These are phyloP conservation scores for Lathyrus aphaca DNA, from an alignment of 306 rosid genomes.

Conservation along the genomic window DNA sequence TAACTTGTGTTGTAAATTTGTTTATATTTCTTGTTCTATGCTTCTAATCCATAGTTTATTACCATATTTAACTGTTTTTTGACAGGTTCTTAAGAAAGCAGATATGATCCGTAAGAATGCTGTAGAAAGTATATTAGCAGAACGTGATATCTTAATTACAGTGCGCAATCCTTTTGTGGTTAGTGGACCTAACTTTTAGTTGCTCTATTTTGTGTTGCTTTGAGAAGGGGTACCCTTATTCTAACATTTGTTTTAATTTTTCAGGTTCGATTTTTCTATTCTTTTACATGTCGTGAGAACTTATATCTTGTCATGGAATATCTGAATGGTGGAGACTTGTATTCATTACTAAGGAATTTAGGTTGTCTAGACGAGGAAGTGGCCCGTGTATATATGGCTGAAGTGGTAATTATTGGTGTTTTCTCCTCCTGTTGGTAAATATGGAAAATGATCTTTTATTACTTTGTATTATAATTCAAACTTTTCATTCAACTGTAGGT, in stretches of 20 bases:
- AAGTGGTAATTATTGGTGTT: constrained; percentile 69
- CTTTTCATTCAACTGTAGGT: constrained; percentile 56
- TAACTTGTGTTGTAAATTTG: constrained; percentile 16
- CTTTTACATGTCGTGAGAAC: constrained; percentile 95
- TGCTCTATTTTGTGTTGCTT: constrained; percentile 30
- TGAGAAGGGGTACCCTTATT: constrained; percentile 31
- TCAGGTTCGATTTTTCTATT: constrained; percentile 99
- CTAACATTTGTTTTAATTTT: constrained; percentile 41
- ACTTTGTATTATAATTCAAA: constrained; percentile 1
- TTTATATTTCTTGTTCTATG: constrained; percentile 18
- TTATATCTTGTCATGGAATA: constrained; percentile 99
- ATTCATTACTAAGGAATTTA: constrained; percentile 92
- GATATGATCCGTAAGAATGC: constrained; percentile 99
- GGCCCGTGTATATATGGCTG: constrained; percentile 96
- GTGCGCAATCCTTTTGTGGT: constrained; percentile 99
- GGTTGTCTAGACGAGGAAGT: constrained; percentile 96
- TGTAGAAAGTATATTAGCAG: constrained; percentile 98
- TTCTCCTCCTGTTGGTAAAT: constrained; percentile 8
- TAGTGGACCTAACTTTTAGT: constrained; percentile 58
- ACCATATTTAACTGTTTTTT: constrained; percentile 33
- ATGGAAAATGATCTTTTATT: constrained; percentile 24
- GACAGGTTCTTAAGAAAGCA: constrained; percentile 95
- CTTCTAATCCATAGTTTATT: constrained; percentile 12
- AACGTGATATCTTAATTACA: constrained; percentile 95
- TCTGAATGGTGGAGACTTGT: constrained; percentile 96